phyloP scores from a whole-genome alignment of 257 asterid genomes.

The Leptodermis oblonga region DNA sequence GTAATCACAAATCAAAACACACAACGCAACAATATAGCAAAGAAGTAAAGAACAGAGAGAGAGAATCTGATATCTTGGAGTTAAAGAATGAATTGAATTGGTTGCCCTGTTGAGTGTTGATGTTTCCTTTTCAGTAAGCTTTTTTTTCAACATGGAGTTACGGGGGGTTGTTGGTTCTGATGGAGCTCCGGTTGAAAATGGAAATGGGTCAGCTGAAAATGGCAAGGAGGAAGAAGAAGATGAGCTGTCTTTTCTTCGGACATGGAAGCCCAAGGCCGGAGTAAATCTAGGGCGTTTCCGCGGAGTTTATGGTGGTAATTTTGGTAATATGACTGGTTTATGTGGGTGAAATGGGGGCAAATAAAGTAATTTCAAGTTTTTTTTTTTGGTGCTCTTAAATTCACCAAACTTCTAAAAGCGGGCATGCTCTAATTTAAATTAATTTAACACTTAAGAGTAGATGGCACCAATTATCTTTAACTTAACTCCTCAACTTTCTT shows the following conservation, averaged over 20 bases:
- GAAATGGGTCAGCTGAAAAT: conserved; percentile 10
- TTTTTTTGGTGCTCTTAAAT: conserved; percentile 2
- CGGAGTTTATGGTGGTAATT: conserved; percentile 8
- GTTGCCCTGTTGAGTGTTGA: not conserved
- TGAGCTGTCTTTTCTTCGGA: conserved; percentile 18
- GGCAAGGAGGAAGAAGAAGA: conserved; percentile 4
- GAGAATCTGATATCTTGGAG: conserved; percentile 44
- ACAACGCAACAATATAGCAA: too few species aligned
- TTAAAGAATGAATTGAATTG: conserved; percentile 48
- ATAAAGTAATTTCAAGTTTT: not conserved
- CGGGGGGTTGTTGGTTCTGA: conserved; percentile 6
- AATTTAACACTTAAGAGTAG: too few species aligned
- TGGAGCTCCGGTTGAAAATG: conserved; percentile 4
- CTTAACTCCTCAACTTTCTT: too few species aligned
- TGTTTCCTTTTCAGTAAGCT: not conserved
- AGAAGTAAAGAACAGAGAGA: not conserved
- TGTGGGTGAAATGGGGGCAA: not conserved
- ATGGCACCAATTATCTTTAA: too few species aligned
- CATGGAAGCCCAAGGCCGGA: conserved; percentile 15
- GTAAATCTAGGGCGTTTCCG: conserved; percentile 20
- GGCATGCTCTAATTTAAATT: too few species aligned
- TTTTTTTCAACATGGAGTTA: too few species aligned
- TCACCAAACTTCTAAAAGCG: too few species aligned
- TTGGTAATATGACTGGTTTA: not conserved
- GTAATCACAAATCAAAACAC: conserved; percentile 18